Conservation (phyloP, 352 stramenopile species). For the Aphanomyces astaci region DNA sequence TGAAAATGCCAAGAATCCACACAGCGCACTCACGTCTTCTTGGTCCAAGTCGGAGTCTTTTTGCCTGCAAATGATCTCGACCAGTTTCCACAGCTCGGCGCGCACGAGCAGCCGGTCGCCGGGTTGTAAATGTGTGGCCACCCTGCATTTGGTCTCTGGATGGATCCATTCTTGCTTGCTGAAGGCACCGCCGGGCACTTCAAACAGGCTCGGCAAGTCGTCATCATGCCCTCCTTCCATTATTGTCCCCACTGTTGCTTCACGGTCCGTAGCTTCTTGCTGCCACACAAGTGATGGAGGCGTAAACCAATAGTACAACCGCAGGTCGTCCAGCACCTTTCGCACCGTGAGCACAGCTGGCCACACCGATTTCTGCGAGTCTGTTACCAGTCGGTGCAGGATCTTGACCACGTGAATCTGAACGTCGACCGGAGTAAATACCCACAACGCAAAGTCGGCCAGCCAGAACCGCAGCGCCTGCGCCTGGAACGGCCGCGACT, state of each 20-base stretch:
- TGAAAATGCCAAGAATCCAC: constrained; percentile 18
- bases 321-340: constrained; percentile 18
- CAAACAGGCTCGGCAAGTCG: constrained; percentile 3
- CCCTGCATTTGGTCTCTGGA: constrained; percentile 9
- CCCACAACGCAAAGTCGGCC: constrained; percentile 13
- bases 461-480: constrained; percentile 13
- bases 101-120: constrained; percentile 1
- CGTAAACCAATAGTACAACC: constrained; percentile 22
- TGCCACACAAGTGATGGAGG: constrained; percentile 10
- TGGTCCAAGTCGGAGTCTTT: neutral
- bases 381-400: neutral
- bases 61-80: neutral
- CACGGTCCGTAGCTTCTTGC: too few relatives aligned
- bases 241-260: too few relatives aligned
- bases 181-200: neutral
- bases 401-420: constrained; percentile 17
- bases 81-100: neutral
- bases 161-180: constrained; percentile 15
- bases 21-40: neutral
- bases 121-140: constrained; percentile 7
- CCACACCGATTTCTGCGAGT: neutral
- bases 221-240: too few relatives aligned
- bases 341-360: constrained; percentile 3
- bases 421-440: constrained; percentile 9
- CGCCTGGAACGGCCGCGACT: neutral